Conservation (phyloP, 2,329 filamentous ascomycete species). For the Bimuria novae-zelandiae region DNA sequence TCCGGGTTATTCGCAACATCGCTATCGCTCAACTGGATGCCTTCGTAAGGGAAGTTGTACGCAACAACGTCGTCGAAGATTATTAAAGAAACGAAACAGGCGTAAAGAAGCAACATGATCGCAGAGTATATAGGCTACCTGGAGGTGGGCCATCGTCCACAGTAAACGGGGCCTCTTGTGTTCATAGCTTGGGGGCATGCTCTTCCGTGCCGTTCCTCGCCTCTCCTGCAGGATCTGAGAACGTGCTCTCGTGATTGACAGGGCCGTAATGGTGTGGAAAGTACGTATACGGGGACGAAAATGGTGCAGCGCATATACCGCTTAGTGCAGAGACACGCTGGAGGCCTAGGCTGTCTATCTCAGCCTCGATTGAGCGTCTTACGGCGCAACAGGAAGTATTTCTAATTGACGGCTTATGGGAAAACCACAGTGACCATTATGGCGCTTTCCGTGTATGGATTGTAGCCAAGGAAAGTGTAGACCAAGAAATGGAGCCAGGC, state of each 20-base stretch:
- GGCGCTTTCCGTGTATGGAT: neutral
- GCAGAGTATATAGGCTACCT: neutral
- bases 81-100: neutral
- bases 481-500: neutral
- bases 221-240: neutral
- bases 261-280: neutral
- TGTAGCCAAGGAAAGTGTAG: neutral
- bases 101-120: conserved; percentile 10
- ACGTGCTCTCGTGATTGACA: neutral
- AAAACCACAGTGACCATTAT: neutral
- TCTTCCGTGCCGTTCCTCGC: too few species aligned
- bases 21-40: conserved; percentile 22
- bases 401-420: neutral
- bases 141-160: neutral
- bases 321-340: neutral
- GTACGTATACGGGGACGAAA: neutral
- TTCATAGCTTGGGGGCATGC: too few species aligned
- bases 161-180: neutral
- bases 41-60: conserved; percentile 33
- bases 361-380: neutral
- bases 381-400: neutral
- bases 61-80: conserved; percentile 6
- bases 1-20: conserved; percentile 29
- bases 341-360: neutral
- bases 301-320: neutral